Evolutionary conservation across 2,329 filamentous ascomycete genomes (phyloP).

Genomic region (Phialophora verrucosa): DNA sequence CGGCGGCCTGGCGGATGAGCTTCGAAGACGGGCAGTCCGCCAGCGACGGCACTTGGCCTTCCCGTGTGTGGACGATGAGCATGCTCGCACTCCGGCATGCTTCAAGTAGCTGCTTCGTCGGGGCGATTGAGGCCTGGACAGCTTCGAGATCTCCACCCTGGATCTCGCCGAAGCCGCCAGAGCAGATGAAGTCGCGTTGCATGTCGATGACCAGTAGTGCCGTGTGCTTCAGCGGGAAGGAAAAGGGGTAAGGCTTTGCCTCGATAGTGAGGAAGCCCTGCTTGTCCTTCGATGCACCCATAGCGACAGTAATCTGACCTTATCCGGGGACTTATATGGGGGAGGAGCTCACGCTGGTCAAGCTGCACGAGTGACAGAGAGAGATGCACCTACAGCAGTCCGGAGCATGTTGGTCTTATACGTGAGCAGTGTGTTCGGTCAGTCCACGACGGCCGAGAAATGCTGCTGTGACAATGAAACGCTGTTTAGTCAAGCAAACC

Average conservation of each 20-base stretch:
- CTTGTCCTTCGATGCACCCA: slow-evolving; percentile 41
- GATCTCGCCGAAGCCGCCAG: slow-evolving; percentile 58
- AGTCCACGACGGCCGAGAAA: not conserved
- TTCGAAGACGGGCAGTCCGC: slow-evolving; percentile 61
- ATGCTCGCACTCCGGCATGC: slow-evolving; percentile 52
- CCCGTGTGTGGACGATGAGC: slow-evolving; percentile 56
- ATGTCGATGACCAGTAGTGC: slow-evolving; percentile 60
- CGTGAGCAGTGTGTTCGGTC: not conserved
- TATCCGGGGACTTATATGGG: not conserved
- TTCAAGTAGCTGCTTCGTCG: slow-evolving; percentile 51
- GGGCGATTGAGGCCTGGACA: slow-evolving; percentile 49
- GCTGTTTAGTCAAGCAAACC: slow-evolving; percentile 25
- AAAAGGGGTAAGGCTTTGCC: slow-evolving; percentile 56
- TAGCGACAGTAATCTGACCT: not conserved
- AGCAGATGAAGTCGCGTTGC: slow-evolving; percentile 59
- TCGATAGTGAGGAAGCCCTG: slow-evolving; percentile 88
- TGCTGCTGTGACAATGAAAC: not conserved
- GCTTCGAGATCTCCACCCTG: slow-evolving; percentile 53
- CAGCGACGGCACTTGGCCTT: slow-evolving; percentile 58
- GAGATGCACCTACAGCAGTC: slow-evolving; percentile 1
- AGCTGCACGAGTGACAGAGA: not conserved
- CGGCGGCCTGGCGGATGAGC: slow-evolving; percentile 54
- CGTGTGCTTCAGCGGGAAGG: slow-evolving; percentile 54
- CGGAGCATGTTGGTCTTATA: slow-evolving; percentile 23
- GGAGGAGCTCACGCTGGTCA: not conserved